Percentiles rank a stretch among this genome's conserved stretches.
Evolutionary conservation across 495 filamentous ascomycete genomes (phyloP).

Genomic region (Daldinia concentrica): DNA sequence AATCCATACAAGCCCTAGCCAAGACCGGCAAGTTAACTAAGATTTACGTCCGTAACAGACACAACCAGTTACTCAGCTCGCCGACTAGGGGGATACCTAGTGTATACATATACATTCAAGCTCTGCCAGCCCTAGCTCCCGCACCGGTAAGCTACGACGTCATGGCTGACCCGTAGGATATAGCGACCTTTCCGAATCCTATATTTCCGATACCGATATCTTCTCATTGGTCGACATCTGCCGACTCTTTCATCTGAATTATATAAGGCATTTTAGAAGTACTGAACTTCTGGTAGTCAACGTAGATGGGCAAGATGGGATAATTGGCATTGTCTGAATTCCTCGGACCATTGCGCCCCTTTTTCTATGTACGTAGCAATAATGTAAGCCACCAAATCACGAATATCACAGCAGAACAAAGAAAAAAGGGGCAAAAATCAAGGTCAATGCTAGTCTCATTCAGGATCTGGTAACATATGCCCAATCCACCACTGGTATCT

Average conservation of each 20-base stretch:
- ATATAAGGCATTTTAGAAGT: neutral
- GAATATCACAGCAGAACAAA: neutral
- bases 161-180: neutral
- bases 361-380: neutral
- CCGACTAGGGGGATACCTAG: neutral
- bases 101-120: neutral
- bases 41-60: neutral
- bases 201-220: neutral
- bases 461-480: slow-evolving; percentile 33
- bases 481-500: slow-evolving; percentile 39
- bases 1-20: too few species aligned
- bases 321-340: neutral
- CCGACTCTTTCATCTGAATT: neutral
- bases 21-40: neutral
- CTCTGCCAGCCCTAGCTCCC: neutral
- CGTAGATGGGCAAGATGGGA: neutral
- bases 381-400: neutral
- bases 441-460: slow-evolving; percentile 27
- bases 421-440: neutral
- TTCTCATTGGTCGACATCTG: neutral
- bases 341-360: neutral
- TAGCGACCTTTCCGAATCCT: slow-evolving; percentile 1
- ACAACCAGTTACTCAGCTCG: neutral
- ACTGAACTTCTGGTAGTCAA: neutral
- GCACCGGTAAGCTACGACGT: neutral